Base-by-base conservation (phyloP, 768 basidiomycete species). In the Serpula lacrymans region DNA sequence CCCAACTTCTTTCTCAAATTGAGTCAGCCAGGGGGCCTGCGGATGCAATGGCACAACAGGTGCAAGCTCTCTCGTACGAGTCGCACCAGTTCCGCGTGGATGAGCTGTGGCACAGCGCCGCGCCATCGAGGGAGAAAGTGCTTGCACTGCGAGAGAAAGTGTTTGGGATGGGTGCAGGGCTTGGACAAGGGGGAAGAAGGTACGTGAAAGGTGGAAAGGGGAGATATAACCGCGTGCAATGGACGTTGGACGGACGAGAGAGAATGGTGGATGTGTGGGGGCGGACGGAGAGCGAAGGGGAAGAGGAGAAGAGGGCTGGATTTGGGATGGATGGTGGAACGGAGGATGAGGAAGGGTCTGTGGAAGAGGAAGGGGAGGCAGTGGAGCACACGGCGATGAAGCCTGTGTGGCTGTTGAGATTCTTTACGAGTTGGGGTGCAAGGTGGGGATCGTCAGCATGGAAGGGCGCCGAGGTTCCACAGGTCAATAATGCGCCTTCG, bases 371-470 rank as follows among this genome's bases (percentile, higher is more conserved):
- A 47, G 58, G 60, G 41, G 75, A 76, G 42, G 76, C 74, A 28
- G 76, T 80, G 33, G 70, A 72, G 53, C 71, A 79, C 58, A 71
- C 71, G 23, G 65, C 63, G 16, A 78, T 84, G 57, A 78, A 77
- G 40, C 84, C 85, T 26, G 80, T 86, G 71, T 88, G 87, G 87
- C 56, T 88, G 39, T 62, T 89, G 51, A 68, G 73, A 52, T 77
- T 88, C 62, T 84, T 89, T 58, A 86, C 80, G 33, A 83, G 81
- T 43, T 88, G 84, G 84, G 82, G 80, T 6, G 75, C 77, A 28
- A 73, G 71, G 47, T 77, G 84, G 77, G 74, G 75, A 37, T 70
- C 73, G 43, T 42, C 55, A 16, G 37, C 47, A 30, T 58, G 50
- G 13, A 39, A 49, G n/a, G n/a, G 14, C 25, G 25, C 22, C 29